Conservation (phyloP, 1,284 basidiomycete genomes). For the Cystobasidium pallidum region DNA sequence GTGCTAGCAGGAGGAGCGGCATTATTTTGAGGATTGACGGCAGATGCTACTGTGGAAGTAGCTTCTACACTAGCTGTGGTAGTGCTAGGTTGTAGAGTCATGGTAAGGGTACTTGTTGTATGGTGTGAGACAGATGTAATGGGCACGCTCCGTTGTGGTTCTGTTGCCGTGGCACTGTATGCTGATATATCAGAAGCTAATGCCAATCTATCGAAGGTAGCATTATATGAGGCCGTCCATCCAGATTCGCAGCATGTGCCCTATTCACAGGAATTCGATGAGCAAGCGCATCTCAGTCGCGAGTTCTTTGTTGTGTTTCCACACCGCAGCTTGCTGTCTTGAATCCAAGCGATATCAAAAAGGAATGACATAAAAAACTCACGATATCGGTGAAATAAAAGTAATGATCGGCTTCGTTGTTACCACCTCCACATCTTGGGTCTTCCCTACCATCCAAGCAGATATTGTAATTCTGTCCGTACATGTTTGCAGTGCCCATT, state of each 20-base stretch:
- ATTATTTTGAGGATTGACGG: conserved; percentile 9
- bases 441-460: conserved; percentile 31
- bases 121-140: background rate
- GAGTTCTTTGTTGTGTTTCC: no score
- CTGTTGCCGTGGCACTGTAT: conserved; percentile 12
- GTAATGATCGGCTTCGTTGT: conserved; percentile 43
- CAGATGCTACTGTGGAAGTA: background rate
- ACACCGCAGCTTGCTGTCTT: no score
- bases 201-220: background rate
- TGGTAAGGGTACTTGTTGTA: background rate
- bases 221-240: conserved; percentile 18
- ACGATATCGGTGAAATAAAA: conserved; percentile 37
- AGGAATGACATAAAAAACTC: background rate
- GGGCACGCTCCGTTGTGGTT: background rate
- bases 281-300: background rate
- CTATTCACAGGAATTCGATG: no score
- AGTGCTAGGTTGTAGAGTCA: background rate
- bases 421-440: conserved; percentile 38
- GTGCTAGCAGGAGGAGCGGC: background rate
- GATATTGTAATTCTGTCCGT: conserved; percentile 41
- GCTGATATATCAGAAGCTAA: conserved; percentile 11
- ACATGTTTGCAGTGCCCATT: conserved; percentile 39
- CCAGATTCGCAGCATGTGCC: conserved; percentile 33
- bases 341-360: background rate
- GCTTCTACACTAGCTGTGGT: conserved; percentile 5